Percentiles rank a stretch among this genome's conserved stretches.
These are phyloP conservation scores for Moelleriella libera DNA, from an alignment of 2,329 filamentous ascomycete genomes.

Conservation along the genomic window DNA sequence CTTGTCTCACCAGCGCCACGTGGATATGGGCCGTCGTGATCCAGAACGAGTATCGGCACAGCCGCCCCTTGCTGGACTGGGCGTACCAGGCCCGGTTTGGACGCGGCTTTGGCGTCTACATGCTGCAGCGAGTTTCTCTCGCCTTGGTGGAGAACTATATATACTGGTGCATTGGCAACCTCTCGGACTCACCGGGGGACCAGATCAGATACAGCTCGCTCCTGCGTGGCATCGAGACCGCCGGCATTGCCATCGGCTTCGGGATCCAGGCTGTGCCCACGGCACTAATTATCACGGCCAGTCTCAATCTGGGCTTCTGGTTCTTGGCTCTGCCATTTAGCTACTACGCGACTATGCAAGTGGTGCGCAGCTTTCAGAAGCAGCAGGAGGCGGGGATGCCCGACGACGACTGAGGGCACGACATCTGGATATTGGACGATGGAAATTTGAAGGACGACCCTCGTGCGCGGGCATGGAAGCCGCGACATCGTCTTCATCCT, in stretches of 20 bases:
- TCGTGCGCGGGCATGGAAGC: too few species aligned
- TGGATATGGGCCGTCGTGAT: slow-evolving; percentile 33
- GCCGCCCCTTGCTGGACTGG: slow-evolving; percentile 28
- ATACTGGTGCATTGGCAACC: slow-evolving; percentile 30
- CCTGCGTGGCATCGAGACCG: slow-evolving; percentile 25
- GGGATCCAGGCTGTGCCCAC: slow-evolving; percentile 29
- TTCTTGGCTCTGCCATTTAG: slow-evolving; percentile 26
- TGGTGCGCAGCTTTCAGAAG: slow-evolving; percentile 23
- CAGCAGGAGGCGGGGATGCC: not conserved
- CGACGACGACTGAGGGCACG: not conserved
- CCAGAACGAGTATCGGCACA: slow-evolving; percentile 29
- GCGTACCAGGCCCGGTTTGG: slow-evolving; percentile 20
- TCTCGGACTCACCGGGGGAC: slow-evolving; percentile 27
- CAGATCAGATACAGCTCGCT: slow-evolving; percentile 30
- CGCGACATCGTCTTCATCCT: too few species aligned
- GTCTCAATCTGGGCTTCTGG: slow-evolving; percentile 26
- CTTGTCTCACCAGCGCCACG: slow-evolving; percentile 24
- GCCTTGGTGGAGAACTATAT: slow-evolving; percentile 28
- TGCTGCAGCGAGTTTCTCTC: slow-evolving; percentile 23
- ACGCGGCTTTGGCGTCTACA: slow-evolving; percentile 23
- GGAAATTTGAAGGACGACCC: too few species aligned
- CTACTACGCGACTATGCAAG: slow-evolving; percentile 26
- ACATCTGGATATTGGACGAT: not conserved
- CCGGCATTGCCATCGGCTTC: slow-evolving; percentile 24
- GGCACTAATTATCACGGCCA: slow-evolving; percentile 24